Base-by-base conservation (phyloP, 305 asterid species). In the Stenogyne calaminthoides region DNA sequence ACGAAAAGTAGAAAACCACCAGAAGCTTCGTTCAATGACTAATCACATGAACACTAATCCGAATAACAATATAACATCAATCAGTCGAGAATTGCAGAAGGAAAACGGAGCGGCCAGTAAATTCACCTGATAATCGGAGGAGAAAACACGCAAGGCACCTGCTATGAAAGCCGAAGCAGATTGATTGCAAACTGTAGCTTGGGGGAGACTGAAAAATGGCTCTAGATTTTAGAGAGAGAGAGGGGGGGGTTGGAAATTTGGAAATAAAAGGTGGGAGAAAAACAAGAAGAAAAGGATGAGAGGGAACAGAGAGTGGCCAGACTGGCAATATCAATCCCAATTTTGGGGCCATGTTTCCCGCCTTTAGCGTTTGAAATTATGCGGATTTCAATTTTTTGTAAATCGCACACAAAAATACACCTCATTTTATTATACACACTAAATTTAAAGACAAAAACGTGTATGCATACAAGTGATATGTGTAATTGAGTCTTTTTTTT, bases 331-430 rank as follows among this genome's bases (percentile, higher is more conserved):
- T 9, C 60, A 62, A 76, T 68, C 66, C 80, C 80, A 11, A 63
- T 14, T 73, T 25, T 49, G 72, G 79, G 74, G 59, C 71, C 82
- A 57, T 70, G 80, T 73, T 83, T 83, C 85, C 88, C 85, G 85
- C 85, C 82, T 73, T 20, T 29, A 76, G 65, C 22, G 32, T 83
- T 78, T 75, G 47, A 61, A 68, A 14, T 68, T 58, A 5, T 49
- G 25, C 46, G 16, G 15, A 27, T 68, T 78, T 56, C 10, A 67
- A 20, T 14, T 36, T 76, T 66, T 66, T 51, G 47, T 40, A 9
- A 40, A 40, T 25, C 29, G 29, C 0, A 9, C 47, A 6, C 47
- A 40, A 40, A 40, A 40, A 40, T 40, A 40, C 47, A 40, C 11
- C 47, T 6, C 12, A 40, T 8, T 9, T 2, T 40, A 40, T 37